Base-by-base conservation (phyloP, 371 early-diverging fungal genomes). In the Rhizopus arrhizus region DNA sequence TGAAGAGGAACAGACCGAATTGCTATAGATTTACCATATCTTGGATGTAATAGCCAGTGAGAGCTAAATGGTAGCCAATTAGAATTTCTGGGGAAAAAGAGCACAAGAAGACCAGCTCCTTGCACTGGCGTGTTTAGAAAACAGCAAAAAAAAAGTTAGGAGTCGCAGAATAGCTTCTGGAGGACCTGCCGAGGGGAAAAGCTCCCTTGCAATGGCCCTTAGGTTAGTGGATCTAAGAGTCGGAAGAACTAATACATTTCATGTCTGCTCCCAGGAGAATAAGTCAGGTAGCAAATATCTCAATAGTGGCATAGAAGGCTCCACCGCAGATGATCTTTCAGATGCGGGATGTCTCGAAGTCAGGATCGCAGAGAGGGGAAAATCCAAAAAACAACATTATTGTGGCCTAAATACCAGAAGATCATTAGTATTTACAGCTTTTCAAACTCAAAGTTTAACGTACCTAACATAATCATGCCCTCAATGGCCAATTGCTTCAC, bases 161-260 rank as follows among this genome's bases (percentile, higher is more conserved):
- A n/a, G n/a, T n/a, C n/a, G n/a, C n/a, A n/a, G n/a, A n/a, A n/a
- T n/a, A n/a, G n/a, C n/a, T n/a, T n/a, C n/a, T n/a, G n/a, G n/a
- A n/a, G n/a, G n/a, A n/a, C n/a, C n/a, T n/a, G n/a, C n/a, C n/a
- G n/a, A n/a, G n/a, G n/a, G n/a, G n/a, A n/a, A n/a, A n/a, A n/a
- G n/a, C n/a, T n/a, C n/a, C n/a, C n/a, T n/a, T n/a, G n/a, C n/a
- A n/a, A n/a, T n/a, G n/a, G n/a, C n/a, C n/a, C n/a, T n/a, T n/a
- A n/a, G n/a, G n/a, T n/a, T 4, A 65, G 28, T 11, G 38, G 28
- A 10, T 59, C 32, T 0, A 13, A 1, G 0, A 63, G 62, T 0
- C 12, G 5, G 42, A 65, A 65, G 54, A 69, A 65, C 0, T 65
- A 47, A 13, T 10, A 10, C 10, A 36, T 10, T 36, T 0, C 2